A percentile compares a stretch with the other conserved stretches of the same genome.
Evolutionary conservation across 2,329 filamentous ascomycete species (phyloP).

Genomic region (Cadophora gregata): DNA sequence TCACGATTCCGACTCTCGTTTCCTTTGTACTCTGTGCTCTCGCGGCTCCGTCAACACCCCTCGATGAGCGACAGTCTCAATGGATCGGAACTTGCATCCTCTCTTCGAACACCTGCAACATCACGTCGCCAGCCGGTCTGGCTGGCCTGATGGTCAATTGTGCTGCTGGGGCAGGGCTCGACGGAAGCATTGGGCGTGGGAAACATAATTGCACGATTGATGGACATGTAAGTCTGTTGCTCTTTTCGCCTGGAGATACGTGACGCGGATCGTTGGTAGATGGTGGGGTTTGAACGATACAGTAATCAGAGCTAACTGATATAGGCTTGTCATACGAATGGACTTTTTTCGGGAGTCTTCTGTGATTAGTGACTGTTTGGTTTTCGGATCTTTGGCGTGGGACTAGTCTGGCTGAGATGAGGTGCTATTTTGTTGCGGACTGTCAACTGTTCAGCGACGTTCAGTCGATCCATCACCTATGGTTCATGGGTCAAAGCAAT

Average conservation of each 20-base stretch:
- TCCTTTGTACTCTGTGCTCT: not conserved
- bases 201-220: not conserved
- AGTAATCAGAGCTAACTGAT: not conserved
- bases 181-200: not conserved
- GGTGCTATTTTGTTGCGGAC: not conserved
- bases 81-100: not conserved
- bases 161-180: not conserved
- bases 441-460: not conserved
- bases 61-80: not conserved
- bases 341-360: not conserved
- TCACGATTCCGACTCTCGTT: not conserved
- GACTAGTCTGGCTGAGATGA: not conserved
- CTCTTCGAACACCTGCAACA: not conserved
- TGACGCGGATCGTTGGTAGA: too few species aligned
- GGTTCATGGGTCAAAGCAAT: not conserved
- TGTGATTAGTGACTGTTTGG: not conserved
- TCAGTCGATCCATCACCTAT: not conserved
- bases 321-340: not conserved
- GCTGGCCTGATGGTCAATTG: slow-evolving; percentile 1
- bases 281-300: not conserved
- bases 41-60: not conserved
- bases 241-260: not conserved
- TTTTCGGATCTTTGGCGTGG: not conserved
- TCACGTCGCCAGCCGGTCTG: not conserved
- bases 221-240: not conserved